Conservation (phyloP, 305 asterid species). For the Caryopteris hybrid region DNA sequence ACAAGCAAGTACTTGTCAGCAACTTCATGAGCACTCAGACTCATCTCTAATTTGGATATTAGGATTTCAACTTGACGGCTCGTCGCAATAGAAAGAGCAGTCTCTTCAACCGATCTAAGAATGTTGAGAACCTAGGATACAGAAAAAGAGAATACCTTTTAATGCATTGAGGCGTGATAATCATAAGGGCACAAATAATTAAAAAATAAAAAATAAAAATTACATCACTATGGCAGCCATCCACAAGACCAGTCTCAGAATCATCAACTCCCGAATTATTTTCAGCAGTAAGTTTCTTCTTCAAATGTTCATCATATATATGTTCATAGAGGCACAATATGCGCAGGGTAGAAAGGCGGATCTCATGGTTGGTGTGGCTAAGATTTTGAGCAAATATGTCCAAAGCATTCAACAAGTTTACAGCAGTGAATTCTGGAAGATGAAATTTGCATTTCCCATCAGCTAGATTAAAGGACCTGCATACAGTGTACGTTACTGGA, state of each 20-base stretch:
- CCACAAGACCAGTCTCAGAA: slow-evolving; percentile 33
- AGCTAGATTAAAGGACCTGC: slow-evolving; percentile 37
- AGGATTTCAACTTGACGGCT: slow-evolving; percentile 60
- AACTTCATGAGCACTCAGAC: slow-evolving; percentile 51
- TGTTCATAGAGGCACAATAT: slow-evolving; percentile 80
- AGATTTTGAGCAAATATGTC: slow-evolving; percentile 61
- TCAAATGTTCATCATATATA: slow-evolving; percentile 25
- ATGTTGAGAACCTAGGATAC: slow-evolving; percentile 64
- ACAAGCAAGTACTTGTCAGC: slow-evolving; percentile 55
- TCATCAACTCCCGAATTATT: slow-evolving; percentile 31
- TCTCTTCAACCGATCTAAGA: slow-evolving; percentile 69
- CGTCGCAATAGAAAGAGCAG: slow-evolving; percentile 61
- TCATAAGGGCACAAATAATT: slow-evolving; percentile 11
- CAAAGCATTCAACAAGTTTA: slow-evolving; percentile 43
- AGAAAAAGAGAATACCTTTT: slow-evolving; percentile 11
- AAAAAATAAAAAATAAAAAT: neutral
- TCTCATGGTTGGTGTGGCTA: slow-evolving; percentile 49
- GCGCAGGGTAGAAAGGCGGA: slow-evolving; percentile 79
- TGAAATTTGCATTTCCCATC: slow-evolving; percentile 33
- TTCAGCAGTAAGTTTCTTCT: slow-evolving; percentile 34
- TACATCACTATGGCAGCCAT: slow-evolving; percentile 42
- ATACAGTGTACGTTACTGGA: slow-evolving; percentile 21
- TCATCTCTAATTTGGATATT: slow-evolving; percentile 70
- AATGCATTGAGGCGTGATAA: slow-evolving; percentile 2
- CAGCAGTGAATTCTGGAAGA: slow-evolving; percentile 50